Conservation (phyloP, 1,284 basidiomycete species). For the Mycosarcoma mackinlayi region DNA sequence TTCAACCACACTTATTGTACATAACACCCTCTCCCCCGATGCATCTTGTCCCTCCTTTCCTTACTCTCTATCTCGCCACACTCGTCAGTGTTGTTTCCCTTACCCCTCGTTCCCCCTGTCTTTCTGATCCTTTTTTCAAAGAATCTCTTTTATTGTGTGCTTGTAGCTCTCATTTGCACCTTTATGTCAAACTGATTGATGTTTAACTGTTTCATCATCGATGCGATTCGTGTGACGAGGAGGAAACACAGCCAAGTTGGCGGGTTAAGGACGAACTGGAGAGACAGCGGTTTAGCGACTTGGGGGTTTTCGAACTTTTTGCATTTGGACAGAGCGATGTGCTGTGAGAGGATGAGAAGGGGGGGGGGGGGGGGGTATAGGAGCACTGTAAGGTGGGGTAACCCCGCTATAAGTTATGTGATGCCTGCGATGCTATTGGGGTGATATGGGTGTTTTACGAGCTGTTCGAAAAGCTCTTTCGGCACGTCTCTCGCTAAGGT, state of each 20-base stretch:
- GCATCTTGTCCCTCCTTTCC: conserved; percentile 18
- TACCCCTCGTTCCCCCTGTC: background rate
- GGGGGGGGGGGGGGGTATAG: background rate
- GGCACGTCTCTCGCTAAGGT: conserved; percentile 91
- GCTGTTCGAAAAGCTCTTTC: conserved; percentile 69
- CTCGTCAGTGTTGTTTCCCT: background rate
- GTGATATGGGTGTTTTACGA: conserved; percentile 53
- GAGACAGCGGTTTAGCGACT: too few relatives aligned
- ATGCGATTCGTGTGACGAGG: too few relatives aligned
- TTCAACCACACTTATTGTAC: too few relatives aligned
- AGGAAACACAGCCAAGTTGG: too few relatives aligned
- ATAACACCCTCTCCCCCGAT: conserved; percentile 15
- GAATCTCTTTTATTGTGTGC: background rate
- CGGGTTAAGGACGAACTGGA: too few relatives aligned
- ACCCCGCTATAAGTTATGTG: too few relatives aligned
- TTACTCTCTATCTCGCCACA: background rate
- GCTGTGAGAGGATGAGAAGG: background rate
- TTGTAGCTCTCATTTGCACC: conserved; percentile 1
- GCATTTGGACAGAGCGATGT: too few relatives aligned
- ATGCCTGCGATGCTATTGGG: conserved; percentile 36
- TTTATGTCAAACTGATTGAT: conserved; percentile 1
- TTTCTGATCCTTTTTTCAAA: background rate
- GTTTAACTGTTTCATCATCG: background rate
- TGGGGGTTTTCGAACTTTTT: too few relatives aligned
- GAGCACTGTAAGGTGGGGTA: too few relatives aligned